Evolutionary conservation across 83 land plant genomes (phyloP).

Genomic region (Isoetes engelmannii): DNA sequence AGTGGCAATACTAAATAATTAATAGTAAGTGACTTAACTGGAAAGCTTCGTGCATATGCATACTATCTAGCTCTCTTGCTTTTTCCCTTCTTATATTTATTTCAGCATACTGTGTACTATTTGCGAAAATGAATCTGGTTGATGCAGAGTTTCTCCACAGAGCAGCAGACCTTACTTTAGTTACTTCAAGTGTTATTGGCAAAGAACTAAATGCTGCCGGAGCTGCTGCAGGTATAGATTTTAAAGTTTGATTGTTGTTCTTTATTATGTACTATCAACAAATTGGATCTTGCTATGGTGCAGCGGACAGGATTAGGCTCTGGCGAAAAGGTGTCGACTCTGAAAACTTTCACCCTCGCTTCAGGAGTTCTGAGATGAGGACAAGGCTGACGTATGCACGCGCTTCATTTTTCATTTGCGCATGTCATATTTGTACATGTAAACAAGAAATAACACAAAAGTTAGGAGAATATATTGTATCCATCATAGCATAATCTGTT

Average conservation of each 20-base stretch:
- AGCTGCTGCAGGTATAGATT: slow-evolving; percentile 66
- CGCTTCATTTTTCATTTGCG: not conserved
- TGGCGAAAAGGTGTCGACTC: slow-evolving; percentile 97
- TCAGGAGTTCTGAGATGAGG: slow-evolving; percentile 63
- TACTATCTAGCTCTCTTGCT: too few relatives aligned
- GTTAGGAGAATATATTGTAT: too few relatives aligned
- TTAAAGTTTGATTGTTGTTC: not conserved
- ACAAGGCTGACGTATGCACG: slow-evolving; percentile 57
- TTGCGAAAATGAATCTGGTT: not conserved
- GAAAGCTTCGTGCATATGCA: too few relatives aligned
- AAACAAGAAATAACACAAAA: not conserved
- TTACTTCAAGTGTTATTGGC: slow-evolving; percentile 80
- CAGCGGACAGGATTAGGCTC: slow-evolving; percentile 51
- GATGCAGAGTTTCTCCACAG: slow-evolving; percentile 79
- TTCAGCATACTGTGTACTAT: too few relatives aligned
- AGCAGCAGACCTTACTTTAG: slow-evolving; percentile 97
- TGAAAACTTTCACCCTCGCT: slow-evolving; percentile 89
- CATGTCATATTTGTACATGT: not conserved
- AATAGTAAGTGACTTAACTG: too few relatives aligned
- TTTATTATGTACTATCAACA: not conserved
- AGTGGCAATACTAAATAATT: too few relatives aligned
- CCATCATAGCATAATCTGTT: too few relatives aligned
- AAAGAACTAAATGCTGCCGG: slow-evolving; percentile 76
- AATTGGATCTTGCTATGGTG: not conserved
- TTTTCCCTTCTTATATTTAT: too few relatives aligned